Base-by-base conservation (phyloP, 2,329 filamentous ascomycete species). In the Curvularia hawaiiensis region DNA sequence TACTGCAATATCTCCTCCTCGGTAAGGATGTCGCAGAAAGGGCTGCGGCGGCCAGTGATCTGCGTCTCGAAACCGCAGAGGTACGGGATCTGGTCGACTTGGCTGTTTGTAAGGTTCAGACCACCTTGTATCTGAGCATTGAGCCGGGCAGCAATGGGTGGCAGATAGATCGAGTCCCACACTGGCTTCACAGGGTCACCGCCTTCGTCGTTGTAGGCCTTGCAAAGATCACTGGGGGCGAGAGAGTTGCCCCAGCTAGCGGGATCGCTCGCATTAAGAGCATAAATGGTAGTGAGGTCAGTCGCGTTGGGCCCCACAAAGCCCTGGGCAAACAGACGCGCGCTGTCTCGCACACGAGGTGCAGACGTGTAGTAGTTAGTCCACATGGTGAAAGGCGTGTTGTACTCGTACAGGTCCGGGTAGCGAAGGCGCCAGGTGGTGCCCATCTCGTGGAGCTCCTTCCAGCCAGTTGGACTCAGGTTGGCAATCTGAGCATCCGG, bases 61-160 rank as follows among this genome's bases (percentile, higher is more conserved):
- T 90, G 88, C 3, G 83, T 86, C 66, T 91, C 88, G 58, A 88
- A 90, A 4, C 86, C 88, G 64, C 88, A 91, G n/a, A 90, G 79
- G 64, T 90, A 89, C 0, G 87, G 86, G 49, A 90, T 86, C 44
- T 83, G 81, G 8, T 76, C 78, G 41, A 87, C 77, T 56, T 89
- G 85, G 1, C 72, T 75, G 31, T 81, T 75, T 0, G 79, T 81
- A 33, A 89, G 79, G 1, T 80, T 82, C 33, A 89, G 79, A 39
- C 81, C 78, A 1, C 87, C 86, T 0, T 73, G 65, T 31, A 88
- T 79, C 33, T 85, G 68, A 6, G 74, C 66, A 62, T 88, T 84
- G 46, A 89, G 75, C 3, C 87, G 82, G 24, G 79, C 72, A 56
- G 79, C 78, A 63, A 86, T 82, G 0, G 80, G 79, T 0, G 85